Evolutionary conservation across 495 filamentous ascomycete genomes (phyloP).

Genomic region (Penicillium lagena): DNA sequence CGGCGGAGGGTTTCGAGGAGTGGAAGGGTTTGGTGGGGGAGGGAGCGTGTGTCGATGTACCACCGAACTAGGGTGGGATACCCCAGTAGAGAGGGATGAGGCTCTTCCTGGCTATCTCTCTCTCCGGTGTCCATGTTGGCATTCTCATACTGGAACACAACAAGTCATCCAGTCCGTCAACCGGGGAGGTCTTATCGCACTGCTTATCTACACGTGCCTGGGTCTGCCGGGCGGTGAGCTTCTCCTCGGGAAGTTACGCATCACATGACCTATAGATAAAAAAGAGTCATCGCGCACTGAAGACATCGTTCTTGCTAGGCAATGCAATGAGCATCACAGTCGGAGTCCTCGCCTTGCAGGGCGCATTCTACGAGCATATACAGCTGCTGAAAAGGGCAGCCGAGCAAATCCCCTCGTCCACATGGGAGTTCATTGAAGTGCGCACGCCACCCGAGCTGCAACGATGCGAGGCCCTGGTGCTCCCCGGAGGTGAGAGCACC

Average conservation of each 20-base stretch:
- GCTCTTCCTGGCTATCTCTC: neutral
- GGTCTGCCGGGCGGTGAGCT: too few species aligned
- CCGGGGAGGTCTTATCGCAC: neutral
- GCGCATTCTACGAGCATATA: conserved; percentile 87
- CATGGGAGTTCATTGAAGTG: conserved; percentile 69
- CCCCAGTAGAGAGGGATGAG: neutral
- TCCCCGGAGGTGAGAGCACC: conserved; percentile 94
- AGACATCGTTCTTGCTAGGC: conserved; percentile 1
- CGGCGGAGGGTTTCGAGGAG: conserved; percentile 28
- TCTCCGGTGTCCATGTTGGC: conserved; percentile 6
- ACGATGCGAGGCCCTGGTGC: conserved; percentile 72
- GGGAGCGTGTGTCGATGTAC: conserved; percentile 32
- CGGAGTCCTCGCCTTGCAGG: conserved; percentile 87
- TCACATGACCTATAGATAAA: conserved; percentile 18
- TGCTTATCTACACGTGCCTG: too few species aligned
- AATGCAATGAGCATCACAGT: conserved; percentile 50
- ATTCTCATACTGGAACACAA: too few species aligned
- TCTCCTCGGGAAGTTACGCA: neutral
- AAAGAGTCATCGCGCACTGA: conserved; percentile 13
- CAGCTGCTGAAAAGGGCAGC: conserved; percentile 67
- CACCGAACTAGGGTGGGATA: conserved; percentile 24
- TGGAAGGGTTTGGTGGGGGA: conserved; percentile 18
- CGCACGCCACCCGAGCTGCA: conserved; percentile 67
- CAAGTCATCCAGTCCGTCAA: too few species aligned
- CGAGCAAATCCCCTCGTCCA: conserved; percentile 11